Conservation (phyloP, 495 filamentous ascomycete genomes). For the Friedmanniomyces endolithicus region DNA sequence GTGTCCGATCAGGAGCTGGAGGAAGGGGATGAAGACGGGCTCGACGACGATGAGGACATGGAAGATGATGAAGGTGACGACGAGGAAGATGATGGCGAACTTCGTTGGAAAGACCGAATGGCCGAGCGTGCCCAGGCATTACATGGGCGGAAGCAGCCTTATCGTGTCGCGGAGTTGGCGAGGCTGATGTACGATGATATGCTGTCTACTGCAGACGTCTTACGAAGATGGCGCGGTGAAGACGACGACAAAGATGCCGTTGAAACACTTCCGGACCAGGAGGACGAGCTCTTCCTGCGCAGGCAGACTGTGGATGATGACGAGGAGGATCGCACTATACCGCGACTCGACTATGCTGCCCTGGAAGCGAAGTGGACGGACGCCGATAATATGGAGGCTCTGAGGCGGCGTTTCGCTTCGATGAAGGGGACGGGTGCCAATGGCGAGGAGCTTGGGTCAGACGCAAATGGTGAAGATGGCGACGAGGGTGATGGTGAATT, state of each 20-base stretch:
- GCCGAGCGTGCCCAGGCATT: slow-evolving; percentile 58
- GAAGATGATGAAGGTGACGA: slow-evolving; percentile 33
- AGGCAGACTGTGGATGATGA: slow-evolving; percentile 54
- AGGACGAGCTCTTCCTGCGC: slow-evolving; percentile 74
- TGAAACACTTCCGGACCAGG: slow-evolving; percentile 42
- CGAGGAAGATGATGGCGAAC: not conserved
- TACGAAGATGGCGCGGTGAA: slow-evolving; percentile 68
- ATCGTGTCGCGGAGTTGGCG: slow-evolving; percentile 66
- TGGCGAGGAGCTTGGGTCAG: slow-evolving; percentile 19
- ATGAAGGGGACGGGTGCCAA: slow-evolving; percentile 33
- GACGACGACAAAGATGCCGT: slow-evolving; percentile 34
- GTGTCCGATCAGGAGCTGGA: slow-evolving; percentile 51
- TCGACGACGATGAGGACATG: slow-evolving; percentile 41
- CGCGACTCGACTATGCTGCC: slow-evolving; percentile 64
- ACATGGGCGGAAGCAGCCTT: slow-evolving; percentile 54
- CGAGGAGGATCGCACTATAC: slow-evolving; percentile 63
- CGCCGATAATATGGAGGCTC: slow-evolving; percentile 58
- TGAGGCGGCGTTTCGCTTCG: slow-evolving; percentile 62
- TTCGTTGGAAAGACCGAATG: slow-evolving; percentile 80
- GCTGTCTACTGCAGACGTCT: slow-evolving; percentile 59
- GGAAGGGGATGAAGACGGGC: slow-evolving; percentile 44
- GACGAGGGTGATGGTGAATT: slow-evolving; percentile 78
- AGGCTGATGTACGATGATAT: slow-evolving; percentile 79
- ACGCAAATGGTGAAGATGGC: slow-evolving; percentile 34
- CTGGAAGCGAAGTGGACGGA: slow-evolving; percentile 77